Evolutionary conservation across 1,284 basidiomycete species (phyloP).

Genomic region (Pascua sp.): DNA sequence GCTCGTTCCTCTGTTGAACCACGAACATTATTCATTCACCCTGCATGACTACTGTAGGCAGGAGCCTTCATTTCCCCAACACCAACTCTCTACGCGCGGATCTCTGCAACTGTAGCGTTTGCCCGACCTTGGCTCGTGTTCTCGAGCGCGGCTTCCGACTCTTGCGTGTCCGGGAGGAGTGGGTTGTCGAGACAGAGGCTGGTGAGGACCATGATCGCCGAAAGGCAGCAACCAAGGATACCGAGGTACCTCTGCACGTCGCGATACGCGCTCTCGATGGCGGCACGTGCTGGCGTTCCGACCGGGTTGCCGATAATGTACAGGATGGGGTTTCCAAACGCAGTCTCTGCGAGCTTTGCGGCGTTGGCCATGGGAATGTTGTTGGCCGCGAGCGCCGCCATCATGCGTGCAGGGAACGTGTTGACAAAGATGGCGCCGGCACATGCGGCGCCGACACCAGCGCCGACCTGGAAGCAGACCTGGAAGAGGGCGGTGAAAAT

Average conservation of each 20-base stretch:
- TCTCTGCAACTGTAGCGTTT: no score
- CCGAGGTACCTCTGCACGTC: slow-evolving; percentile 36
- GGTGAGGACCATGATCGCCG: slow-evolving; percentile 22
- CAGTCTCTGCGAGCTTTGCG: slow-evolving; percentile 25
- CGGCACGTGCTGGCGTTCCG: slow-evolving; percentile 41
- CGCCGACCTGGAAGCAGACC: slow-evolving; percentile 22
- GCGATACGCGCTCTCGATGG: slow-evolving; percentile 35
- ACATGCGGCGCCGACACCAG: slow-evolving; percentile 44
- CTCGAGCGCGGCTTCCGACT: no score
- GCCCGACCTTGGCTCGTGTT: no score
- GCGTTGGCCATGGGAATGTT: slow-evolving; percentile 24
- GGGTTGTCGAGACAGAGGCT: slow-evolving; percentile 25
- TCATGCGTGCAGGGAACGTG: slow-evolving; percentile 18
- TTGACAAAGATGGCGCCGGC: slow-evolving; percentile 49
- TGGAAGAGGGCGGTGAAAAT: slow-evolving; percentile 33
- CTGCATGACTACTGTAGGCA: no score
- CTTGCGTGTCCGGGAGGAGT: no score
- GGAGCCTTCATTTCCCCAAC: no score
- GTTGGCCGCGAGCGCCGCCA: slow-evolving; percentile 5
- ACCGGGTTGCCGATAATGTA: slow-evolving; percentile 35
- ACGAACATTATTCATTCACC: no score
- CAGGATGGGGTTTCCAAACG: slow-evolving; percentile 40
- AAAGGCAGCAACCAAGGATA: slow-evolving; percentile 39
- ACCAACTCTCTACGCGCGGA: no score
- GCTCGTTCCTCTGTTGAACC: no score